A percentile compares a stretch with the other conserved stretches of the same genome.
These are phyloP conservation scores for Anisodus acutangulus DNA, from an alignment of 257 asterid genomes.

Conservation along the genomic window DNA sequence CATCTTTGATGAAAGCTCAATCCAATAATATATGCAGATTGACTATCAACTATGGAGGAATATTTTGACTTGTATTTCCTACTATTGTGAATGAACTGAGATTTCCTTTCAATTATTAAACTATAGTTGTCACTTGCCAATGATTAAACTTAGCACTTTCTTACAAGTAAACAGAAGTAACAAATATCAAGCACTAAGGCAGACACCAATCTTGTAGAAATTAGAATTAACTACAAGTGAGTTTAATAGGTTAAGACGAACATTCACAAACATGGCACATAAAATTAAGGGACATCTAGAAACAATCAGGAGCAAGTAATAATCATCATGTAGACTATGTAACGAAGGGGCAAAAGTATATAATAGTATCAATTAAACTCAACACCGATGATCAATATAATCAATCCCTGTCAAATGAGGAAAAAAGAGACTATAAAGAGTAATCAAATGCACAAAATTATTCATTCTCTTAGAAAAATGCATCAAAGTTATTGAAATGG, in stretches of 20 bases:
- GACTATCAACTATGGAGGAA: constrained; percentile 26
- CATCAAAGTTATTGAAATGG: constrained; percentile 1
- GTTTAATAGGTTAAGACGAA: constrained; percentile 3
- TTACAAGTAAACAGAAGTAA: background rate
- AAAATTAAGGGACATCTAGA: background rate
- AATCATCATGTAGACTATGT: background rate
- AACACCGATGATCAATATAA: background rate
- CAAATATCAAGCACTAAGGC: background rate
- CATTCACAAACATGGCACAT: background rate
- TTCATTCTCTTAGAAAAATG: background rate
- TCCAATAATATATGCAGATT: constrained; percentile 24
- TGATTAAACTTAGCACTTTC: background rate
- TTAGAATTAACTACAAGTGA: background rate
- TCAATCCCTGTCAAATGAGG: background rate
- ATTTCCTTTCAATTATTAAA: background rate
- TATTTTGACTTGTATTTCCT: constrained; percentile 18
- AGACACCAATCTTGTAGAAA: background rate
- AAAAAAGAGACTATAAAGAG: background rate
- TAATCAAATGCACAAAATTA: background rate
- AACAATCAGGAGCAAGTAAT: background rate
- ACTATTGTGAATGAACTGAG: background rate
- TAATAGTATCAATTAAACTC: background rate
- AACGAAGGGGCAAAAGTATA: background rate
- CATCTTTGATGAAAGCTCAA: constrained; percentile 25
- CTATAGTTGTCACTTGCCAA: background rate